phyloP scores from a whole-genome alignment of 2,329 filamentous ascomycete species.

The Monosporascus sp. region DNA sequence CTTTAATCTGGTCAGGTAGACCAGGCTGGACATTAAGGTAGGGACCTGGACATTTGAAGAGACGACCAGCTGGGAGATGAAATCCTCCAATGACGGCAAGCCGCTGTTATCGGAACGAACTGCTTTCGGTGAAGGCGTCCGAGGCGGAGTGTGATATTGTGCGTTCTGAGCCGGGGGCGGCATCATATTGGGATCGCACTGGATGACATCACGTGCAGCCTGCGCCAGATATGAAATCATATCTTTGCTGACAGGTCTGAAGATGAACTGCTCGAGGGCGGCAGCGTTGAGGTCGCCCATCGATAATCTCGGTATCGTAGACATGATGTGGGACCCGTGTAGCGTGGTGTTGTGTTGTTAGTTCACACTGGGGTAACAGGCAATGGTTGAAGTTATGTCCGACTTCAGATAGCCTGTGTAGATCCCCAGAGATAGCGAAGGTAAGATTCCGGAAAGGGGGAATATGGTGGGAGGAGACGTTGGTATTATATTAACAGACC shows the following conservation, averaged over 20 bases:
- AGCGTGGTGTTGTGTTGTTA: slow-evolving; percentile 16
- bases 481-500: slow-evolving; percentile 23
- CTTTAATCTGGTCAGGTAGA: slow-evolving; percentile 84
- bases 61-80: slow-evolving; percentile 87
- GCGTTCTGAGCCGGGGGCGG: slow-evolving; percentile 36
- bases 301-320: slow-evolving; percentile 41
- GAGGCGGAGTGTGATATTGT: slow-evolving; percentile 45
- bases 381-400: slow-evolving; percentile 3
- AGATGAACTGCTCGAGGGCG: slow-evolving; percentile 77
- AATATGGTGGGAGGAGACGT: slow-evolving; percentile 13
- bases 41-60: slow-evolving; percentile 95
- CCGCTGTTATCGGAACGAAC: slow-evolving; percentile 43
- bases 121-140: slow-evolving; percentile 41
- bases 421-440: slow-evolving; percentile 7
- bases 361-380: slow-evolving; percentile 1
- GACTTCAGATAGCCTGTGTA: not conserved
- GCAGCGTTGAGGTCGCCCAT: slow-evolving; percentile 61
- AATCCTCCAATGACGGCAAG: slow-evolving; percentile 79
- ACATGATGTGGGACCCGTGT: slow-evolving; percentile 34
- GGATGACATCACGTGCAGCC: slow-evolving; percentile 73
- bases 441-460: slow-evolving; percentile 19
- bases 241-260: slow-evolving; percentile 65
- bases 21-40: slow-evolving; percentile 92
- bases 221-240: slow-evolving; percentile 76
- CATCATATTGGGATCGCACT: slow-evolving; percentile 64